A percentile compares a stretch with the other conserved stretches of the same genome.
These are phyloP conservation scores for Dendrobium catenatum DNA, from an alignment of 106 monocot genomes.

Conservation along the genomic window DNA sequence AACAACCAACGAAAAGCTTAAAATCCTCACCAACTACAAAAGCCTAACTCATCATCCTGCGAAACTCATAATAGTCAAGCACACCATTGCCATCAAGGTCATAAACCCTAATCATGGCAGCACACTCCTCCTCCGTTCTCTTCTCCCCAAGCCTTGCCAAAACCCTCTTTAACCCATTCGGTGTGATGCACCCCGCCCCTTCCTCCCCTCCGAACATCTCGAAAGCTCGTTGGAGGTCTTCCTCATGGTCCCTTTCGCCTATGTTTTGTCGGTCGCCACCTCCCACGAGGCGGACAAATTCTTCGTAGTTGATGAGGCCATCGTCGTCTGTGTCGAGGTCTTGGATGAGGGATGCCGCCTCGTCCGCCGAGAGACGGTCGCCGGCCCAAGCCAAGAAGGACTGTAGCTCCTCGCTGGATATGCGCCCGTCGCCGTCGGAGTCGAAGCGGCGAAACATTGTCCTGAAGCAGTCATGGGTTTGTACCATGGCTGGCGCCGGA, in stretches of 20 bases:
- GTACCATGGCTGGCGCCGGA: neutral
- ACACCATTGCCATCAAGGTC: slow-evolving; percentile 47
- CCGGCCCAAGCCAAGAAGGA: slow-evolving; percentile 18
- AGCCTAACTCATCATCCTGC: slow-evolving; percentile 34
- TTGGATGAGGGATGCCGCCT: slow-evolving; percentile 13
- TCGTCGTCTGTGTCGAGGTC: slow-evolving; percentile 12
- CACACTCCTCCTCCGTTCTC: slow-evolving; percentile 31
- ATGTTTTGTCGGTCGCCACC: neutral
- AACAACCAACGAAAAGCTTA: neutral
- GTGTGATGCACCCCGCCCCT: slow-evolving; percentile 26
- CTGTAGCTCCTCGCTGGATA: slow-evolving; percentile 22
- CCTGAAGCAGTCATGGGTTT: neutral
- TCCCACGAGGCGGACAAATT: slow-evolving; percentile 30
- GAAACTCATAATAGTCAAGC: slow-evolving; percentile 35
- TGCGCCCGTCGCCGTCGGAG: slow-evolving; percentile 19
- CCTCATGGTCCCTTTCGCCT: slow-evolving; percentile 5
- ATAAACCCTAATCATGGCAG: slow-evolving; percentile 36
- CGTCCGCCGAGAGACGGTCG: slow-evolving; percentile 8
- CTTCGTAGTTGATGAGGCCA: slow-evolving; percentile 26
- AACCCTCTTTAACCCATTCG: slow-evolving; percentile 21
- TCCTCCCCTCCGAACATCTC: slow-evolving; percentile 32
- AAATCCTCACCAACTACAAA: neutral
- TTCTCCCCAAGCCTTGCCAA: slow-evolving; percentile 29
- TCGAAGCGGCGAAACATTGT: slow-evolving; percentile 26
- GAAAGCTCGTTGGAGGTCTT: slow-evolving; percentile 34